phyloP scores from a whole-genome alignment of 2,329 filamentous ascomycete genomes.

The Cryphonectria nitschkei region DNA sequence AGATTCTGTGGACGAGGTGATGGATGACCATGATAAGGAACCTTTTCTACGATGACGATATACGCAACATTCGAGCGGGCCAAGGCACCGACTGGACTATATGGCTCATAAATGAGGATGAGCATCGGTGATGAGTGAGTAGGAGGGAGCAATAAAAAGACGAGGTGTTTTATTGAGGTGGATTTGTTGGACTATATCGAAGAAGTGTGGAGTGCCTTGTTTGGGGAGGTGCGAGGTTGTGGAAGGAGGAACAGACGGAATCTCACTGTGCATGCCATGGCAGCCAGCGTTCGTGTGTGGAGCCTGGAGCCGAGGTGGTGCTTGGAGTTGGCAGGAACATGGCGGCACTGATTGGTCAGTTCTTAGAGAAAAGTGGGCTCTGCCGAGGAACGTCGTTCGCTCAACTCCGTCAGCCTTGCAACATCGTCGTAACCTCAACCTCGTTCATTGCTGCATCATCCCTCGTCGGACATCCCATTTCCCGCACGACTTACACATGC shows the following conservation, averaged over 20 bases:
- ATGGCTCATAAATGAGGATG: not conserved
- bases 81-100: not conserved
- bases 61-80: not conserved
- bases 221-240: not conserved
- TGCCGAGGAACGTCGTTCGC: not conserved
- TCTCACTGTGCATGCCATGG: not conserved
- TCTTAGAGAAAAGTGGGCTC: not conserved
- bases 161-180: not conserved
- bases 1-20: not conserved
- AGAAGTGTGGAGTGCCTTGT: not conserved
- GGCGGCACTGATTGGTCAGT: not conserved
- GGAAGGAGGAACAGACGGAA: not conserved
- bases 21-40: too few species aligned
- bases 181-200: slow-evolving; percentile 1
- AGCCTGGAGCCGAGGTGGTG: not conserved
- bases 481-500: not conserved
- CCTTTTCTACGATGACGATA: not conserved
- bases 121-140: not conserved
- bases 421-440: not conserved
- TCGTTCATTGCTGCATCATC: not conserved
- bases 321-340: not conserved
- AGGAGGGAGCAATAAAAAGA: not conserved
- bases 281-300: not conserved
- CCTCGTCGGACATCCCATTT: not conserved
- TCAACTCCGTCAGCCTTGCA: not conserved